Conservation (phyloP, 176 grass and related monocot species). For the Oryza officinalis region DNA sequence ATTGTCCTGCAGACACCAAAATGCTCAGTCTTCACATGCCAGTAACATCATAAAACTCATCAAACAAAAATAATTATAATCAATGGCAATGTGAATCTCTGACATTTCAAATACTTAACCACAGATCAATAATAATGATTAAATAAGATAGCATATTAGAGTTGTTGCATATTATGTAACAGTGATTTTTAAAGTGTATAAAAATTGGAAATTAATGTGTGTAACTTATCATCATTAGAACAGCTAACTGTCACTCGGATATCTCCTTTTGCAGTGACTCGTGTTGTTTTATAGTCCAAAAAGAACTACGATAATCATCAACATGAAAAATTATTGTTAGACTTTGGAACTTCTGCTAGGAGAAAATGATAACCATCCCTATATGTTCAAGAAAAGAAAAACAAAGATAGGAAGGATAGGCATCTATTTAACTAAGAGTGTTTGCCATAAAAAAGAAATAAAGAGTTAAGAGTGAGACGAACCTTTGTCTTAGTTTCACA, state of each 20-base stretch:
- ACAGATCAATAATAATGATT: not conserved
- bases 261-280: not conserved
- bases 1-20: conserved; percentile 57
- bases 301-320: conserved; percentile 1
- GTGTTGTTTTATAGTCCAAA: conserved; percentile 8
- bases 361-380: not conserved
- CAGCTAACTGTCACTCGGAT: not conserved
- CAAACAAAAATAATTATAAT: not conserved
- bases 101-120: conserved; percentile 16
- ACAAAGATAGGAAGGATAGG: not conserved
- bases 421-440: not conserved
- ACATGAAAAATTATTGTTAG: not conserved
- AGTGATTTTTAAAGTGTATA: not conserved
- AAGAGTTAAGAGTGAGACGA: not conserved
- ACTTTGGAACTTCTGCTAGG: not conserved
- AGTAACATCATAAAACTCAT: not conserved
- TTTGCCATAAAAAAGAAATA: not conserved
- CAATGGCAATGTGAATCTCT: not conserved
- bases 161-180: not conserved
- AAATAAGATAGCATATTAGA: not conserved
- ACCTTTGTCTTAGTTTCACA: conserved; percentile 86
- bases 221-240: not conserved
- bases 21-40: conserved; percentile 15
- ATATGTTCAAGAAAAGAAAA: not conserved
- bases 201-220: not conserved